Percentiles rank a stretch among this genome's conserved stretches.
These are phyloP conservation scores for Gracilariopsis chorda DNA, from an alignment of 23 red algal species.

Conservation along the genomic window DNA sequence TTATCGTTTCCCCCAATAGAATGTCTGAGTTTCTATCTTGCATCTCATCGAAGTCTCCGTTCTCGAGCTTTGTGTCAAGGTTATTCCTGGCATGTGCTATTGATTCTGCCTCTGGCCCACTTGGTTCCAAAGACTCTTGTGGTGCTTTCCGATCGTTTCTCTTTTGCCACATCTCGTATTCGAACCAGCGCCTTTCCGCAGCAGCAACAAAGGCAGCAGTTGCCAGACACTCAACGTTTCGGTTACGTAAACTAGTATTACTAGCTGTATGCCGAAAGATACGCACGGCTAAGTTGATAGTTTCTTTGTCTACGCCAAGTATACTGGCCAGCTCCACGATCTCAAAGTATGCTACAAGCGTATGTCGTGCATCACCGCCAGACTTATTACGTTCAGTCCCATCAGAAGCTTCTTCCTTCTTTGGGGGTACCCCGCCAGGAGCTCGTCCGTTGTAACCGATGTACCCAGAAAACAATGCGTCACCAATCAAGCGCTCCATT, in stretches of 20 bases:
- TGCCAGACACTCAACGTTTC: conserved; percentile 63
- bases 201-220: conserved; percentile 65
- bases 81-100: not conserved
- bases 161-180: conserved; percentile 46
- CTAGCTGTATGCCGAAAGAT: conserved; percentile 57
- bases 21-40: not conserved
- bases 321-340: conserved; percentile 66
- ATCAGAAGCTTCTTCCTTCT: conserved; percentile 13
- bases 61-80: not conserved
- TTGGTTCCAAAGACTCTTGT: not conserved
- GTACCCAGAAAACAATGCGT: conserved; percentile 70
- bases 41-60: not conserved
- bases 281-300: conserved; percentile 62
- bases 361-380: conserved; percentile 59
- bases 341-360: conserved; percentile 70
- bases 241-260: conserved; percentile 55
- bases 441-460: conserved; percentile 77
- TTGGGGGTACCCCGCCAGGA: not conserved
- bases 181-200: conserved; percentile 37
- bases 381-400: conserved; percentile 47
- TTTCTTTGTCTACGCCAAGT: conserved; percentile 64
- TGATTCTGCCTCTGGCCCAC: not conserved
- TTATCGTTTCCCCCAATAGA: not conserved
- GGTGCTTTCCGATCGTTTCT: not conserved
- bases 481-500: conserved; percentile 77